Evolutionary conservation across 306 rosid genomes (phyloP).

Genomic region (Lathyrus sativus): DNA sequence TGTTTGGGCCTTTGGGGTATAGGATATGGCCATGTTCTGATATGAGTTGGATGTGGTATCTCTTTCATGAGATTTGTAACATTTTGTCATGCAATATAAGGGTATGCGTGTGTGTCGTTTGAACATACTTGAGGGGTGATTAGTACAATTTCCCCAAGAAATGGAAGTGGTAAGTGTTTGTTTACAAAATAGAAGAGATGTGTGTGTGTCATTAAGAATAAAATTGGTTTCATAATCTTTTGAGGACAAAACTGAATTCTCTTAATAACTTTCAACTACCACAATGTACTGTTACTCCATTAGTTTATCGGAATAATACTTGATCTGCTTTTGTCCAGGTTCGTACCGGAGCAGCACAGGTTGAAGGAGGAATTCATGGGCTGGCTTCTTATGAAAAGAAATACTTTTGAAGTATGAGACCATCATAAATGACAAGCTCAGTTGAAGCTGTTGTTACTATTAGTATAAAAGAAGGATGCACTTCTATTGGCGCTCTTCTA

Average conservation of each 20-base stretch:
- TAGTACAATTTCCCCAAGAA: not conserved
- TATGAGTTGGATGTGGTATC: no score
- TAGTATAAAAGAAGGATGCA: slow-evolving; percentile 5
- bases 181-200: not conserved
- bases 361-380: slow-evolving; percentile 94
- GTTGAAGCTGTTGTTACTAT: slow-evolving; percentile 11
- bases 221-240: slow-evolving; percentile 5
- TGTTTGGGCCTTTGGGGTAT: no score
- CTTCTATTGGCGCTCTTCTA: slow-evolving; percentile 10
- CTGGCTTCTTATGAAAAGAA: slow-evolving; percentile 87
- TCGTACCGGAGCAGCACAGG: slow-evolving; percentile 92
- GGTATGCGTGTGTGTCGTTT: no score
- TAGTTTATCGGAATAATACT: no score
- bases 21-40: no score
- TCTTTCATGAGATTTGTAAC: no score
- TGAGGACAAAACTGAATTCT: no score
- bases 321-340: slow-evolving; percentile 62
- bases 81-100: not conserved
- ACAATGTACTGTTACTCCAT: not conserved
- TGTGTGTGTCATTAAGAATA: slow-evolving; percentile 11
- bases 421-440: slow-evolving; percentile 21
- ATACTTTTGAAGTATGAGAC: slow-evolving; percentile 54
- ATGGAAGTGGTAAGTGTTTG: not conserved
- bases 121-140: no score
- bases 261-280: not conserved